Conservation (phyloP, 495 filamentous ascomycete species). For the Neurospora cerealis region DNA sequence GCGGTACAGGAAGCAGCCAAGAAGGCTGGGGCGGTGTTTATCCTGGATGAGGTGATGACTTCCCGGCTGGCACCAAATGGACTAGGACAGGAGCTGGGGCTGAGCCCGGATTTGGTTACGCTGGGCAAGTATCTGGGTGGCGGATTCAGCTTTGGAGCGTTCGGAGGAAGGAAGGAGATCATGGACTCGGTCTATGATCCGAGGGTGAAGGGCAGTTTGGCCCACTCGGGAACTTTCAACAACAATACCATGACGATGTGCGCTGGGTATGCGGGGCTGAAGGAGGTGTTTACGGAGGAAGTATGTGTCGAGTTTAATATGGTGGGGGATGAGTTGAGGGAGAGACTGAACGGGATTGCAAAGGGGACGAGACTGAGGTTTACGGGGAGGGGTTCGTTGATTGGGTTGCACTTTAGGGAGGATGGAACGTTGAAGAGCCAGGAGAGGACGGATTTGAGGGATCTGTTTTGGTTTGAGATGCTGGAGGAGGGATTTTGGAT, state of each 20-base stretch:
- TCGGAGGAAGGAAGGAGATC: slow-evolving; percentile 46
- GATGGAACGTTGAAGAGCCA: slow-evolving; percentile 14
- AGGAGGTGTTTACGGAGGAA: slow-evolving; percentile 32
- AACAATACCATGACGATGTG: slow-evolving; percentile 55
- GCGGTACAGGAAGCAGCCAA: slow-evolving; percentile 21
- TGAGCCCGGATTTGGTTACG: slow-evolving; percentile 49
- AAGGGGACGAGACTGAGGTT: slow-evolving; percentile 27
- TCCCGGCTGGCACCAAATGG: slow-evolving; percentile 42
- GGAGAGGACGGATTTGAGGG: slow-evolving; percentile 25
- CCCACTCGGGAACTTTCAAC: slow-evolving; percentile 59
- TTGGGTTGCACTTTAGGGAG: slow-evolving; percentile 32
- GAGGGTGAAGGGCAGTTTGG: slow-evolving; percentile 13
- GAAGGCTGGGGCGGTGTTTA: slow-evolving; percentile 38
- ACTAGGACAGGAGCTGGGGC: slow-evolving; percentile 25
- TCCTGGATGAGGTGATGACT: slow-evolving; percentile 60
- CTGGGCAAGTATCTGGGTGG: slow-evolving; percentile 57
- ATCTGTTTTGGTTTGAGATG: slow-evolving; percentile 42
- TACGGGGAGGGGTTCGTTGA: slow-evolving; percentile 35
- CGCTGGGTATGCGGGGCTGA: slow-evolving; percentile 38
- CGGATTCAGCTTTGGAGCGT: slow-evolving; percentile 52
- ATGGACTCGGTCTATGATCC: slow-evolving; percentile 47
- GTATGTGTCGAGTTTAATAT: slow-evolving; percentile 26
- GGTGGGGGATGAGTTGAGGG: slow-evolving; percentile 26
- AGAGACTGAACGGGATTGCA: slow-evolving; percentile 18
- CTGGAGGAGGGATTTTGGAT: slow-evolving; percentile 40